These are phyloP conservation scores for Lumnitzera racemosa DNA, from an alignment of 345 rosid species.

Conservation along the genomic window DNA sequence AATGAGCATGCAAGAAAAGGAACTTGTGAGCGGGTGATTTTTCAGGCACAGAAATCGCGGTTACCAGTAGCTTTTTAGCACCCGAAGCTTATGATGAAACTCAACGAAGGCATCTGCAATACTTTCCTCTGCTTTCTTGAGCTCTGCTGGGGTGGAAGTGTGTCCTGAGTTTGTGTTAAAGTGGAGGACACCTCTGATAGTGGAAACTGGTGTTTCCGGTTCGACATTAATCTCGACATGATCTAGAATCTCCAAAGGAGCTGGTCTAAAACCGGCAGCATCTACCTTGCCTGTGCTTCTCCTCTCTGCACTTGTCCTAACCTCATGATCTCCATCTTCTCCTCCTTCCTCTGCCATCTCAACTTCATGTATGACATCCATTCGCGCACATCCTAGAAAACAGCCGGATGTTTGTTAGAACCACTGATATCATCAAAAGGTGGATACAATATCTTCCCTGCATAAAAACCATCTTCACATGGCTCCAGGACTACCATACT, in stretches of 20 bases:
- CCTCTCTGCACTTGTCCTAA: slow-evolving; percentile 10
- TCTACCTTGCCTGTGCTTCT: not conserved
- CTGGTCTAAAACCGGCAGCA: slow-evolving; percentile 13
- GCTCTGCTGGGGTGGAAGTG: slow-evolving; percentile 29
- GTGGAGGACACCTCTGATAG: slow-evolving; percentile 21
- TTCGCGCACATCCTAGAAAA: not conserved
- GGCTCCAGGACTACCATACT: no score
- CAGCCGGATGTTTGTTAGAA: not conserved
- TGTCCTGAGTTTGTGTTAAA: slow-evolving; percentile 14
- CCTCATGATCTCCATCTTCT: slow-evolving; percentile 8
- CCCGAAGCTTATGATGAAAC: slow-evolving; percentile 54
- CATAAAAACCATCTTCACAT: no score
- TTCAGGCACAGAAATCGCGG: not conserved
- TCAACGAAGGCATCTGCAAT: slow-evolving; percentile 39
- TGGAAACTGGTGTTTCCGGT: slow-evolving; percentile 38
- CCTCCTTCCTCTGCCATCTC: slow-evolving; percentile 17
- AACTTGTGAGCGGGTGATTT: not conserved
- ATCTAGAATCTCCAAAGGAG: slow-evolving; percentile 34
- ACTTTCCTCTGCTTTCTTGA: slow-evolving; percentile 37
- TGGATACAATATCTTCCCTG: no score
- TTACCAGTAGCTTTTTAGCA: slow-evolving; percentile 56
- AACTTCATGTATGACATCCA: slow-evolving; percentile 30
- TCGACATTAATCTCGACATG: slow-evolving; percentile 40
- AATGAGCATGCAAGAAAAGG: not conserved
- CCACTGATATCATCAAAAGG: no score